Evolutionary conservation across 1,284 basidiomycete genomes (phyloP), one percentile per base, ranked within the genome.

Genomic region (Cutaneotrichosporon spelunceum): DNA sequence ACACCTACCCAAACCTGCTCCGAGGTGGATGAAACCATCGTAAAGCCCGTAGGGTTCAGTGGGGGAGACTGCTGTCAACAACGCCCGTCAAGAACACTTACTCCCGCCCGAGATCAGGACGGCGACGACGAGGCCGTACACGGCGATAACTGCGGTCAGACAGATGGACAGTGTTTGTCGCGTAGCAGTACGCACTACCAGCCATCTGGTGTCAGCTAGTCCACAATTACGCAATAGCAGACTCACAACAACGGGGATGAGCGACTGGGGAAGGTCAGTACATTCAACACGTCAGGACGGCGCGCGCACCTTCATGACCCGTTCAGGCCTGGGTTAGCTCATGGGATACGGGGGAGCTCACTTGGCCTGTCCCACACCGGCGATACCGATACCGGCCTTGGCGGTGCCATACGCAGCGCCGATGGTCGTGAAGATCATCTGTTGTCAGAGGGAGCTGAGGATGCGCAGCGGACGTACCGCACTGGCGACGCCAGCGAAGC

Each of bases 371-470:
- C 94, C 95, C 68, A 99, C 82, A 55, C 95, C 96, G 63, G 95
- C 89, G 77, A 99, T 99, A 58, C 95, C 96, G 72, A 99, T 97
- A 53, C 96, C 96, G 53, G 95, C 86, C 81, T 99, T 99, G 54
- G 94, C 87, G 0, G 96, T 99, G 48, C 96, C 96, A 79, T 92
- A 94, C 21, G 95, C 94, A 65, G 95, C 95, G 67, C 96, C 95
- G 50, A 96, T 82, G 68, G 94, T 84, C 74, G 75, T 76, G 52
- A 79, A 68, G 19, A 74, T 68, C 75, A 79, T 79, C 78, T 79
- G 62, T 27, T n/a, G 50, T 39, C 36, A 54, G 42, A n/a, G 55
- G 2, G 24, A 29, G 21, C 21, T 42, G 4, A n/a, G 42, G 30
- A 16, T 30, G 19, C n/a, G 16, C 6, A 29, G 33, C 26, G 50